Evolutionary conservation across 1,139 yeast genomes (phyloP), one percentile per base, ranked within the genome.

Genomic region (Trichomonascaceae sp.): DNA sequence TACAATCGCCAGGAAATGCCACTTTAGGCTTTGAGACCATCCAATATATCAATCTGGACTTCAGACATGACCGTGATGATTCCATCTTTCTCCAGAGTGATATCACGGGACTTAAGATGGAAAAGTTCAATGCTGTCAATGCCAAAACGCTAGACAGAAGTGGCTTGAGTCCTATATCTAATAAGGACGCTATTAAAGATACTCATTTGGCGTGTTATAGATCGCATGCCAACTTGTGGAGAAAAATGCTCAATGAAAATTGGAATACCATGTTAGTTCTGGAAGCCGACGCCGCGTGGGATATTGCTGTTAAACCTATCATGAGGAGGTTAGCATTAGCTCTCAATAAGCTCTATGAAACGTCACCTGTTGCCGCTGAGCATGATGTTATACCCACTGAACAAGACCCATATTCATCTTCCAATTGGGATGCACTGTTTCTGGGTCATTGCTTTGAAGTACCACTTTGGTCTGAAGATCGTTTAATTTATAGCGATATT

Each of bases 21-120:
- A 57, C 62, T 1, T 53, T 59, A 1, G 62, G 62, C n/a, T 59
- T 59, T 50, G 48, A 53, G 12, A 49, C 56, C 20, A 58, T 59
- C 27, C 47, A 48, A 30, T 59, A 56, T 50, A 54, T 59, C 50
- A 59, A 59, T 48, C 47, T 59, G 20, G 50, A 54, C 18, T 36
- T 47, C 10, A 43, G 58, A 22, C 51, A 49, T 45, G 57, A 59
- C 45, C 38, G 50, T n/a, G 58, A 55, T 18, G 61, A 59, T 38
- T 46, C 58, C 20, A 55, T 59, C 2, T 19, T 27, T n/a, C 44
- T 59, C 45, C 61, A 58, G 43, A 43, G 50, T 32, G 48, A 45
- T 4, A 22, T 56, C n/a, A 36, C 58, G 3, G 61, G 57, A 17
- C 12, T 58, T 7, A 45, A 50, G n/a, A 36, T 41, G 15, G 24